Evolutionary conservation across 768 basidiomycete genomes (phyloP), one percentile per base, ranked within the genome.

Genomic region (Leccinellum albellum): DNA sequence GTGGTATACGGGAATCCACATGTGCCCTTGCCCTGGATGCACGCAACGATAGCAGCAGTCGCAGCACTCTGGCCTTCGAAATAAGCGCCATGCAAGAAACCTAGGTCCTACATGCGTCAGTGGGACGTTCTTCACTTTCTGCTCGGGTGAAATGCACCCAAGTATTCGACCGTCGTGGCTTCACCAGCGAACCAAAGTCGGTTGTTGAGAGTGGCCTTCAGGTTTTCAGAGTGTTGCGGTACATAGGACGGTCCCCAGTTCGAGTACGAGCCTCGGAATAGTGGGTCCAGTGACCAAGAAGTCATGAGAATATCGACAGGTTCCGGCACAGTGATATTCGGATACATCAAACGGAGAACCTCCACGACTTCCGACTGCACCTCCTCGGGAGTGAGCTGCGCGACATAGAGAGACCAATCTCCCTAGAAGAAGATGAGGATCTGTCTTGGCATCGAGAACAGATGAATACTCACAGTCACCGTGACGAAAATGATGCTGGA

Each of bases 201-300:
- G 33, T 70, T 59, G 5, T 71, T 72, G 17, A 87, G 73, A 21
- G 81, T 83, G 6, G 82, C 81, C 55, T 80, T 76, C 48, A 87
- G 62, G 62, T 87, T 85, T 26, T 78, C 71, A n/a, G 82, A 75
- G 52, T 86, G 82, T 9, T 68, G 72, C 15, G 75, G 76, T 12
- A 81, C 68, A 60, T 86, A 86, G 3, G 82, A 77, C 0, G 87
- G 76, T 0, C 85, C 86, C 86, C 86, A 88, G 58, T 87, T 89
- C 21, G 82, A 83, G 61, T 85, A 89, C 4, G 84, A 82, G 4
- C 70, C 71, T 0, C 66, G 62, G 58, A 54, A 73, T 32, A 80
- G 70, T 3, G 79, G 78, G 63, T 87, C 76, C 13, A 69, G 66
- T 47, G 74, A 61, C 88, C 87, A 89, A 3, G 76, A 70, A 3